These are phyloP conservation scores for Perilla frutescens DNA, from an alignment of 257 asterid species.

Conservation along the genomic window DNA sequence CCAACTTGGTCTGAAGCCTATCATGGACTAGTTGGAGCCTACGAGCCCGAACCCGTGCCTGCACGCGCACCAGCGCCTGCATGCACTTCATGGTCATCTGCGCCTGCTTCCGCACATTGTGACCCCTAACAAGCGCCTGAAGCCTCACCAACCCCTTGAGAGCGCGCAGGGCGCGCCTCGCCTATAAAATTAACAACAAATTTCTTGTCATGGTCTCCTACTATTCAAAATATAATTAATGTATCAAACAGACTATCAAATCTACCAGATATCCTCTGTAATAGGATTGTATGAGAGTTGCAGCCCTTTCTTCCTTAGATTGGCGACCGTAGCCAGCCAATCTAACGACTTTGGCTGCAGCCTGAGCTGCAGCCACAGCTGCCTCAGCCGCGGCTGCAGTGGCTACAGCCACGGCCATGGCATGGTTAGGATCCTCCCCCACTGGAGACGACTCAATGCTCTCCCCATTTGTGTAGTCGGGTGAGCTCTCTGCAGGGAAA, in stretches of 20 bases:
- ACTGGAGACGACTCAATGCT: slow-evolving; percentile 61
- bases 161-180: slow-evolving; percentile 89
- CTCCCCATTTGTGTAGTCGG: slow-evolving; percentile 62
- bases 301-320: slow-evolving; percentile 78
- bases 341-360: slow-evolving; percentile 86
- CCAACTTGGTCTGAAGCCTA: slow-evolving; percentile 49
- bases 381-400: slow-evolving; percentile 97
- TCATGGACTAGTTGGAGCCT: slow-evolving; percentile 67
- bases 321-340: slow-evolving; percentile 77
- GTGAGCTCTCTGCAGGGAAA: slow-evolving; percentile 82
- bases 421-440: slow-evolving; percentile 63
- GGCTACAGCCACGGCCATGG: slow-evolving; percentile 77
- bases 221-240: not conserved
- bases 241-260: not conserved
- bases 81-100: slow-evolving; percentile 98
- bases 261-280: slow-evolving; percentile 92
- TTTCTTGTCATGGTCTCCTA: not conserved
- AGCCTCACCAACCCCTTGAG: slow-evolving; percentile 92
- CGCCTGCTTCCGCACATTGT: slow-evolving; percentile 90
- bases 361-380: slow-evolving; percentile 85
- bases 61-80: slow-evolving; percentile 95
- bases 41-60: slow-evolving; percentile 81
- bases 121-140: slow-evolving; percentile 92
- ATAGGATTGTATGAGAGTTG: slow-evolving; percentile 70
- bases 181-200: slow-evolving; percentile 43